Base-by-base conservation (phyloP, 306 rosid species). In the Carpinus viminea region DNA sequence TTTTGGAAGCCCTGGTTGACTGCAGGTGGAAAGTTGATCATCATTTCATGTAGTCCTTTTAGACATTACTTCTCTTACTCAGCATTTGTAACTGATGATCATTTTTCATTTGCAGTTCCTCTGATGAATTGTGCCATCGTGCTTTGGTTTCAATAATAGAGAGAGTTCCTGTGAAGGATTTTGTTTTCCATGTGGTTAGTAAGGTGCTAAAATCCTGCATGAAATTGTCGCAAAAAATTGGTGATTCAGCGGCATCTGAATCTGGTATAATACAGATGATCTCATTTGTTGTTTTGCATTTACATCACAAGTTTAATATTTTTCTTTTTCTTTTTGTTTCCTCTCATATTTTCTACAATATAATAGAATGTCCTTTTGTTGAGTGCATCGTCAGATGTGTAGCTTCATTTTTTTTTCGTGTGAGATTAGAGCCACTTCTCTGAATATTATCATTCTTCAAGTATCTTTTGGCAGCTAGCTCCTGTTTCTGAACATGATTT, bases 1-100 rank as follows among this genome's bases (percentile, higher is more conserved):
- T 94, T 80, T 75, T 94, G 90, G 95, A 88, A 54, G 87, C 97
- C 81, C 83, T 94, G 70, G 86, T 94, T 87, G 88, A 88, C 68
- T 83, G 81, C 84, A 87, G 98, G 98, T 94, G 84, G 79, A 87
- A 28, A 46, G 38, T 47, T 46, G 36, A n/a, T 74, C 68, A 26
- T 57, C 38, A 72, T 75, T 79, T 50, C 9, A 38, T 21, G 45
- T 43, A 61, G 59, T 83, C 57, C 59, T 66, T 76, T 68, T 52
- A 26, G 15, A 76, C 26, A 16, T 69, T 6, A 54, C 41, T 38
- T 78, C 31, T 61, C 18, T 26, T 69, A 62, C 13, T 53, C 78
- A 52, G 70, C 74, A 60, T 77, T 68, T 81, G 68, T 64, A 75
- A 79, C 71, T 86, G 75, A 75, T 79, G 74, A 50, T 76, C 65